phyloP scores from a whole-genome alignment of 352 stramenopile species.

The Pythium myriotylum region DNA sequence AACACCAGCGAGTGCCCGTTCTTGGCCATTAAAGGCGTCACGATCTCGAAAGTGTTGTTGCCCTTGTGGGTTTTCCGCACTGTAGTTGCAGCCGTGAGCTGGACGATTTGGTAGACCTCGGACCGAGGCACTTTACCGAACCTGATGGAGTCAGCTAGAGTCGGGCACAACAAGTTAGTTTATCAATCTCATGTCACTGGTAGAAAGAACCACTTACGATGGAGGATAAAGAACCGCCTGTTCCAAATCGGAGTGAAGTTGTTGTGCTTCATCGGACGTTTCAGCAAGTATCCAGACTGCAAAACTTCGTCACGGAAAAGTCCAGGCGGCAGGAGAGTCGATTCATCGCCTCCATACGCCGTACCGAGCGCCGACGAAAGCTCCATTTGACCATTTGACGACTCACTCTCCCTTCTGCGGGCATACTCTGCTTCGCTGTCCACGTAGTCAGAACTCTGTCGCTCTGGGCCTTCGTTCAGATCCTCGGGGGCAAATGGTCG shows the following conservation, averaged over 20 bases:
- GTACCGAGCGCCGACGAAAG: slow-evolving; percentile 2
- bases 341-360: slow-evolving; percentile 1
- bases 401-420: slow-evolving; percentile 19
- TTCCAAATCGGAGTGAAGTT: slow-evolving; percentile 74
- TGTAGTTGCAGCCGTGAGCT: slow-evolving; percentile 58
- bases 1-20: slow-evolving; percentile 70
- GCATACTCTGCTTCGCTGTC: slow-evolving; percentile 14
- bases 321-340: slow-evolving; percentile 9
- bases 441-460: not conserved
- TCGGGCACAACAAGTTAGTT: not conserved
- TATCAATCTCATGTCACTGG: too few relatives aligned
- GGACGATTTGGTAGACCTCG: slow-evolving; percentile 79
- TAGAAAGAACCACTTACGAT: slow-evolving; percentile 36
- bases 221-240: slow-evolving; percentile 72
- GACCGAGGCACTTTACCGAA: slow-evolving; percentile 67
- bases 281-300: slow-evolving; percentile 76
- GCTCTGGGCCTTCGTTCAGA: slow-evolving; percentile 6
- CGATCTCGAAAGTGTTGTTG: slow-evolving; percentile 79
- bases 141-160: slow-evolving; percentile 58
- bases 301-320: slow-evolving; percentile 73
- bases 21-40: slow-evolving; percentile 70
- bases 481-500: slow-evolving; percentile 53
- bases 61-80: slow-evolving; percentile 74
- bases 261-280: slow-evolving; percentile 88
- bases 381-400: slow-evolving; percentile 17